Evolutionary conservation across 129 eudicot species (phyloP), one percentile per base, ranked within the genome.

Genomic region (Logfia minima): DNA sequence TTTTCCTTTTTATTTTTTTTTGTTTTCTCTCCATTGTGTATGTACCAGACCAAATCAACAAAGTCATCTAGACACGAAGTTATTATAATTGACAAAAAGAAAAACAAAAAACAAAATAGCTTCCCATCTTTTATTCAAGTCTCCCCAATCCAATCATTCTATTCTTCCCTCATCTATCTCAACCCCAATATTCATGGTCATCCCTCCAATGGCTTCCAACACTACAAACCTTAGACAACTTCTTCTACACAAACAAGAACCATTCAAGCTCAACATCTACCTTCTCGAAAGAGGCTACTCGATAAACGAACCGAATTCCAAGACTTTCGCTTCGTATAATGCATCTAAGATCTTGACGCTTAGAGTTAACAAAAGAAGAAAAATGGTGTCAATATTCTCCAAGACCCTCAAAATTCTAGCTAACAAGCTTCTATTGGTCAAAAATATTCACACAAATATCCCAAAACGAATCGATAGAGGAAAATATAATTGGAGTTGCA

Each of bases 171-270:
- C 17, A 24, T 8, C 3, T 62, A 23, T 26, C 6, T 62, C 28
- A 1, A 10, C 28, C 63, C 23, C 26, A 58, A 19, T 22, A 58
- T 19, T 58, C 63, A 19, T n/a, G 28, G 68, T 22, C 68, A 62
- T 62, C 19, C 17, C 68, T 26, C 7, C 19, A 62, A 62, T 62
- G 68, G 28, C 68, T 26, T 62, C 68, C 35, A 62, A 23, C 37
- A 26, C 68, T 28, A 62, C 68, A 62, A 62, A 62, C 32, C 68
- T 62, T 23, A 28, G 68, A 26, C 68, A 62, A 62, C 68, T 62
- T 28, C 68, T 62, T 24, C 68, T 26, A 62, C 68, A 62, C 37
- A 62, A 62, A 62, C 68, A 62, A 62, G 68, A 62, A 62, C 68
- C 68, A 24, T 62, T 62, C 68, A 62, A 62, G 34, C 68, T 62